These are phyloP conservation scores for Tulasnella sp. DNA, from an alignment of 768 basidiomycete genomes.

Conservation along the genomic window DNA sequence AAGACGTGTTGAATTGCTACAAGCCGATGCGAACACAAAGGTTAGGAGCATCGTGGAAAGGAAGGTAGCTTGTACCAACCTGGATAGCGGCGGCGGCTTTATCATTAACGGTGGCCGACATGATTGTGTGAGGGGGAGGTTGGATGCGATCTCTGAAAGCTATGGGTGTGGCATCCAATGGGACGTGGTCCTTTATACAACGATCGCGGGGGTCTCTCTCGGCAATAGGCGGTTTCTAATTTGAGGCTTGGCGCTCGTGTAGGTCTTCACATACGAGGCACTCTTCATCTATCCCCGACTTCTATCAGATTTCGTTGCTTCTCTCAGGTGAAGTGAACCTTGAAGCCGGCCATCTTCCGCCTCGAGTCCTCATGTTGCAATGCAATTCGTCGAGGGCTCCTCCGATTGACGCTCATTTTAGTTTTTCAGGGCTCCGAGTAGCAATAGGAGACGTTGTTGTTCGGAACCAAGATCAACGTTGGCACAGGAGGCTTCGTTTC, in stretches of 20 bases:
- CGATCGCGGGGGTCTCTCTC: background rate
- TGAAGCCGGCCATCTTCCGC: background rate
- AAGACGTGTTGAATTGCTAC: constrained; percentile 19
- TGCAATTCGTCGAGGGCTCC: background rate
- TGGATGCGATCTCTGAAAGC: background rate
- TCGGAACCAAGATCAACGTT: background rate
- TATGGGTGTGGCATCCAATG: background rate
- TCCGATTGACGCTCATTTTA: background rate
- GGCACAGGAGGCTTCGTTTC: background rate
- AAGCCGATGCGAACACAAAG: background rate
- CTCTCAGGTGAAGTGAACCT: background rate
- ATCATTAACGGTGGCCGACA: background rate
- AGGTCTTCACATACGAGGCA: too few species aligned
- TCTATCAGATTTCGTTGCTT: background rate
- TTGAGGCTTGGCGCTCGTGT: background rate
- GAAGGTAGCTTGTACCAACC: background rate
- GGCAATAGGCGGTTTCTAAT: background rate
- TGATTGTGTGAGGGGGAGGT: background rate
- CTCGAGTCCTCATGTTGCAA: background rate
- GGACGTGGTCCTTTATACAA: background rate
- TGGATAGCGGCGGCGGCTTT: too few species aligned
- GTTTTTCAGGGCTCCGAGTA: background rate
- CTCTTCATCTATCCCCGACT: background rate
- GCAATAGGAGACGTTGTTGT: background rate
- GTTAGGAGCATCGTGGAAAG: background rate